Conservation (phyloP, 495 filamentous ascomycete species). For the Poronia punctata region DNA sequence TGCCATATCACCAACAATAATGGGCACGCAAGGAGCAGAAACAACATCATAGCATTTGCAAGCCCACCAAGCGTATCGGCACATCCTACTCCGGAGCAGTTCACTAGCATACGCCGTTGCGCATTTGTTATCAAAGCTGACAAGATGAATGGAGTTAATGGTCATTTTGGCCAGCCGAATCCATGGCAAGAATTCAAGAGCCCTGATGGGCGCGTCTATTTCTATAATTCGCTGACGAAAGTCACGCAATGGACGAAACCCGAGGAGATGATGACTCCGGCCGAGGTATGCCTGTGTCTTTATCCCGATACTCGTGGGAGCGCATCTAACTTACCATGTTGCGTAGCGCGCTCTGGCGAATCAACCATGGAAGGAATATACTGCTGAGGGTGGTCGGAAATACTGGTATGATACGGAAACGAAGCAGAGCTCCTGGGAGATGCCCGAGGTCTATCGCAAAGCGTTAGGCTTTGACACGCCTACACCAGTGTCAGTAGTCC, state of each 20-base stretch:
- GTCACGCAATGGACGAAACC: conserved; percentile 93
- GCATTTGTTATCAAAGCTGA: conserved; percentile 3
- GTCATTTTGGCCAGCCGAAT: conserved; percentile 43
- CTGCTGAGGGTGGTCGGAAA: conserved; percentile 73
- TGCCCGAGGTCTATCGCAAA: conserved; percentile 78
- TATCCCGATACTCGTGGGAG: too few species aligned
- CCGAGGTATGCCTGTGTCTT: conserved; percentile 61
- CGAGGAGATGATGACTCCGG: conserved; percentile 75
- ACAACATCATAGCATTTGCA: too few species aligned
- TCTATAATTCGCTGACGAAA: conserved; percentile 82
- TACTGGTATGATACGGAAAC: conserved; percentile 93
- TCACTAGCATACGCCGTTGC: too few species aligned
- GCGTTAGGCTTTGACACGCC: conserved; percentile 51
- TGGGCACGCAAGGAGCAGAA: too few species aligned
- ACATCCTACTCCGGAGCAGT: too few species aligned
- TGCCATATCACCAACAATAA: too few species aligned
- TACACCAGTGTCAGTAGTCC: conserved; percentile 53
- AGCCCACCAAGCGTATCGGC: too few species aligned
- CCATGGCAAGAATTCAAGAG: conserved; percentile 82
- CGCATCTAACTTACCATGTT: conserved; percentile 8
- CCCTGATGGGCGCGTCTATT: conserved; percentile 82
- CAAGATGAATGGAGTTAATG: conserved; percentile 57
- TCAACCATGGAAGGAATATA: conserved; percentile 91
- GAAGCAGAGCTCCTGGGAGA: conserved; percentile 90
- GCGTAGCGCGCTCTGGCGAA: conserved; percentile 67